Evolutionary conservation across 2,329 filamentous ascomycete species (phyloP).

Genomic region (Eutypella sp.): DNA sequence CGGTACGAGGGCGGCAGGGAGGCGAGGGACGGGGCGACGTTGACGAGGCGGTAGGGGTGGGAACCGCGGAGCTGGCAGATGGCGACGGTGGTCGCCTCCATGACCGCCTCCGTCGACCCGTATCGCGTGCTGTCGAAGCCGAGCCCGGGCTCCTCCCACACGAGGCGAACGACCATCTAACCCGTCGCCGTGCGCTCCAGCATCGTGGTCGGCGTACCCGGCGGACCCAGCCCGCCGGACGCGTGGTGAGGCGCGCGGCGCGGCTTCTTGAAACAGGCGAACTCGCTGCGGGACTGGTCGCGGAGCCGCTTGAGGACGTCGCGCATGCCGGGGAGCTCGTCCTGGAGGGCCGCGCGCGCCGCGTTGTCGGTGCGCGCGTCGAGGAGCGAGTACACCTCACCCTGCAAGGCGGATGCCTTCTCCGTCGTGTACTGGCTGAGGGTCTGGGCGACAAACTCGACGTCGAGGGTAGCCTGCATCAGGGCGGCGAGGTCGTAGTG

Average conservation of each 20-base stretch:
- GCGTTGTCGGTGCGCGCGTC: slow-evolving; percentile 87
- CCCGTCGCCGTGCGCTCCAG: too few relatives aligned
- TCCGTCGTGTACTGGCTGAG: slow-evolving; percentile 86
- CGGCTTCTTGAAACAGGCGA: slow-evolving; percentile 69
- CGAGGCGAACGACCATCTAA: too few relatives aligned
- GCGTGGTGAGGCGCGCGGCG: slow-evolving; percentile 16
- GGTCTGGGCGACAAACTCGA: slow-evolving; percentile 94
- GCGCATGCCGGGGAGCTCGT: slow-evolving; percentile 85
- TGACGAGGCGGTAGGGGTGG: too few relatives aligned
- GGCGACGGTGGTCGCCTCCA: too few relatives aligned
- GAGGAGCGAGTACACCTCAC: slow-evolving; percentile 85
- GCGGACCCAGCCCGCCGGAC: too few relatives aligned
- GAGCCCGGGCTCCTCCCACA: too few relatives aligned
- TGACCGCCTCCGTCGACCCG: too few relatives aligned
- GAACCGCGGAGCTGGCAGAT: too few relatives aligned
- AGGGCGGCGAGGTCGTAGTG: slow-evolving; percentile 74
- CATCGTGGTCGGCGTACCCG: too few relatives aligned
- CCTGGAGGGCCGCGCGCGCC: slow-evolving; percentile 73
- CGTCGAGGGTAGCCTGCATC: slow-evolving; percentile 96
- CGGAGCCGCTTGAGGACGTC: slow-evolving; percentile 77
- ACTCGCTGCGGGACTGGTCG: slow-evolving; percentile 78
- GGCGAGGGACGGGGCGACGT: too few relatives aligned
- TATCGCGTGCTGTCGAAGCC: too few relatives aligned
- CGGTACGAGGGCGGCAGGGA: too few relatives aligned
- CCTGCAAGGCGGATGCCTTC: slow-evolving; percentile 73